phyloP scores from a whole-genome alignment of 108 stramenopile species.

The Fragilariopsis cylindrus region DNA sequence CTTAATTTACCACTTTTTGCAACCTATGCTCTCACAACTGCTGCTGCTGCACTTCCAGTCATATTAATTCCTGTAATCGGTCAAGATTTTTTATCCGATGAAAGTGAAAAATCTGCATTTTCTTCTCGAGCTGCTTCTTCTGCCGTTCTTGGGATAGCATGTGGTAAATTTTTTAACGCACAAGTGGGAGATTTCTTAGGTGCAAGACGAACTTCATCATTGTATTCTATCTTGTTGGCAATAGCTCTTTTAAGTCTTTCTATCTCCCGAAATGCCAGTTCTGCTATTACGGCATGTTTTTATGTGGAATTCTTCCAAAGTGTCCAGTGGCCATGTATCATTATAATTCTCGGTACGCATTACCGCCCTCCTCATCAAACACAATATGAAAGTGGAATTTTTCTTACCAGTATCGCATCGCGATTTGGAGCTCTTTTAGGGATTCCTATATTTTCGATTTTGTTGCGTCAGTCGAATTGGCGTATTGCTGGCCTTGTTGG shows the following conservation, averaged over 20 bases:
- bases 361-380: conserved; percentile 39
- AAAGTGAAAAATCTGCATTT: conserved; percentile 52
- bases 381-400: conserved; percentile 74
- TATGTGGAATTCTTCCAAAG: conserved; percentile 71
- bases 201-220: conserved; percentile 55
- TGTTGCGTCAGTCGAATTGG: conserved; percentile 62
- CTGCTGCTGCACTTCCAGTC: conserved; percentile 61
- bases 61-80: conserved; percentile 68
- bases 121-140: conserved; percentile 60
- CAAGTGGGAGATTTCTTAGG: conserved; percentile 69
- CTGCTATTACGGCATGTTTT: conserved; percentile 61
- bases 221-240: conserved; percentile 49
- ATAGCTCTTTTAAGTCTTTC: conserved; percentile 54
- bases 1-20: conserved; percentile 68
- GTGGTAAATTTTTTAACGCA: conserved; percentile 80
- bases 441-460: conserved; percentile 55
- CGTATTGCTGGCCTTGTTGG: conserved; percentile 57
- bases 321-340: conserved; percentile 71
- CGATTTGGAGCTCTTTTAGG: conserved; percentile 71
- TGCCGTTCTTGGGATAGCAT: conserved; percentile 67
- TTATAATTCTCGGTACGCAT: conserved; percentile 77
- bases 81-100: conserved; percentile 37
- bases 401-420: conserved; percentile 67
- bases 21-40: conserved; percentile 54
- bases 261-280: conserved; percentile 33